Conservation (phyloP, 768 basidiomycete species). For the Trametes elegans region DNA sequence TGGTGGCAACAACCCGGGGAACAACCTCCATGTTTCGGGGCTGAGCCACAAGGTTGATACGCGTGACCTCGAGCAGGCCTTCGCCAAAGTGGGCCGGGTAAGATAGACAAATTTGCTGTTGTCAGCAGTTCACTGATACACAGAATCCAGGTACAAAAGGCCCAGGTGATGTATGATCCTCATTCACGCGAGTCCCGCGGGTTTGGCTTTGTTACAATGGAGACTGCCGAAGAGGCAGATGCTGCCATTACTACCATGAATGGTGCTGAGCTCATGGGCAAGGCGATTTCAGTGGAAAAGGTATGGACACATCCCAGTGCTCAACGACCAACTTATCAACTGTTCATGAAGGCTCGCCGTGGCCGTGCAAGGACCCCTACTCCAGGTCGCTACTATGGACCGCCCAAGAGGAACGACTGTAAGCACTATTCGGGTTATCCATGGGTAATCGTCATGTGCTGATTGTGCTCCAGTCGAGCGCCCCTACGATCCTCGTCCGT, state of each 20-base stretch:
- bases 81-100: slow-evolving; percentile 85
- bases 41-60: slow-evolving; percentile 67
- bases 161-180: slow-evolving; percentile 64
- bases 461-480: slow-evolving; percentile 57
- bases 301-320: slow-evolving; percentile 34
- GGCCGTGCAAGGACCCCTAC: slow-evolving; percentile 91
- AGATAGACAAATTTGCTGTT: slow-evolving; percentile 28
- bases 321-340: neutral
- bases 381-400: slow-evolving; percentile 92
- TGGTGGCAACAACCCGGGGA: slow-evolving; percentile 53
- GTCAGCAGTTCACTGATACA: neutral
- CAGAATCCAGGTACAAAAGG: slow-evolving; percentile 53
- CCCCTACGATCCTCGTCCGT: slow-evolving; percentile 89
- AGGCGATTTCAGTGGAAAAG: slow-evolving; percentile 86
- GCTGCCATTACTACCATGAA: slow-evolving; percentile 86
- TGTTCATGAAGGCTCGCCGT: slow-evolving; percentile 67
- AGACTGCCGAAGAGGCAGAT: slow-evolving; percentile 82
- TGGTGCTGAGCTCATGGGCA: slow-evolving; percentile 83
- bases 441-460: neutral
- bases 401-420: slow-evolving; percentile 79
- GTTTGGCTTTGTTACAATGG: slow-evolving; percentile 91
- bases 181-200: slow-evolving; percentile 71
- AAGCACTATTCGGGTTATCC: slow-evolving; percentile 26
- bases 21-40: slow-evolving; percentile 65
- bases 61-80: slow-evolving; percentile 83